Evolutionary conservation across 2,329 filamentous ascomycete genomes (phyloP).

Genomic region (Fusarium protoensiforme): DNA sequence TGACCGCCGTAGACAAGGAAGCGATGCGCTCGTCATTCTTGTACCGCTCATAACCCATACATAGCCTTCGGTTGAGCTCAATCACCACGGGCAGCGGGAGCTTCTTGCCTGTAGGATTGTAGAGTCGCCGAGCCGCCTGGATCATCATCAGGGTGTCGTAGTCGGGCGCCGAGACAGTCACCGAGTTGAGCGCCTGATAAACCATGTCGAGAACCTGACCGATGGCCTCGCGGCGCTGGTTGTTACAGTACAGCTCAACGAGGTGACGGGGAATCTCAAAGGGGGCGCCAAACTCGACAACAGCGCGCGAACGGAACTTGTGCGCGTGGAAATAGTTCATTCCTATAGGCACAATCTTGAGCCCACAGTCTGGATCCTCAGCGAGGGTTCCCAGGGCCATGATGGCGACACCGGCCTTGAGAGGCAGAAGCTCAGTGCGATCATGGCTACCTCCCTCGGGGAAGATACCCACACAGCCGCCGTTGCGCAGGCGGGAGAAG

Average conservation of each 20-base stretch:
- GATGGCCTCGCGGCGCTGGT: constrained; percentile 87
- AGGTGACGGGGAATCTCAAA: constrained; percentile 86
- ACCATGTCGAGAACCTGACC: constrained; percentile 86
- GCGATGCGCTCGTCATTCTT: constrained; percentile 90
- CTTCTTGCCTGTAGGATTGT: constrained; percentile 95
- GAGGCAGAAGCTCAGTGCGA: constrained; percentile 86
- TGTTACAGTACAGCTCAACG: constrained; percentile 85
- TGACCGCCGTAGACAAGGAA: constrained; percentile 78
- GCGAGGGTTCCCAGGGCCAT: constrained; percentile 95
- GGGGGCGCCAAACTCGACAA: constrained; percentile 93
- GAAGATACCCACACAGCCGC: constrained; percentile 95
- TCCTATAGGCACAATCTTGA: constrained; percentile 95
- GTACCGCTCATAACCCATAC: constrained; percentile 91
- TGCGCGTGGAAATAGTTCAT: constrained; percentile 99
- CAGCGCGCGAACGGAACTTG: constrained; percentile 95
- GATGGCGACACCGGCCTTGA: constrained; percentile 97
- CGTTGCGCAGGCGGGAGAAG: constrained; percentile 82
- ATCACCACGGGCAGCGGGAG: constrained; percentile 91
- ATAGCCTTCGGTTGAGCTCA: constrained; percentile 90
- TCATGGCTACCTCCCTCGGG: constrained; percentile 97
- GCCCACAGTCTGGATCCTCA: constrained; percentile 83
- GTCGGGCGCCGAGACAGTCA: constrained; percentile 92
- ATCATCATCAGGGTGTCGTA: constrained; percentile 98
- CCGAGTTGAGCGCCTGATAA: constrained; percentile 84
- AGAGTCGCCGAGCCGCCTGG: constrained; percentile 90